Conservation (phyloP, 1,284 basidiomycete species). For the Peniophora sp. region DNA sequence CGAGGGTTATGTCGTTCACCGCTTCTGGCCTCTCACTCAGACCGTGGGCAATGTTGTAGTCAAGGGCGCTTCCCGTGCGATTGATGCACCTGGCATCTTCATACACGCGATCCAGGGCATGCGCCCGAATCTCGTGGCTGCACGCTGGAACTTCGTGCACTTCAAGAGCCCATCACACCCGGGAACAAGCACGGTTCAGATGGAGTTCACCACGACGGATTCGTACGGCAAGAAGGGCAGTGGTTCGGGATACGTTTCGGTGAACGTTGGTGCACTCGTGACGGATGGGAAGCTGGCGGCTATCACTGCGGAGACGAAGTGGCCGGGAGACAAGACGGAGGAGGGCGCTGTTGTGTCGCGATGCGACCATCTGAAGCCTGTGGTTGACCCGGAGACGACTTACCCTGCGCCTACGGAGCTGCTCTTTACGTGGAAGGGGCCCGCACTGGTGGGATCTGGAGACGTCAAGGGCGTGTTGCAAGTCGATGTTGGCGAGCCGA, state of each 20-base stretch:
- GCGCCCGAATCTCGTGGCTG: constrained; percentile 90
- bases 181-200: constrained; percentile 83
- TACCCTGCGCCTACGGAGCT: constrained; percentile 75
- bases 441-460: constrained; percentile 50
- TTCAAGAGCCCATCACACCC: constrained; percentile 72
- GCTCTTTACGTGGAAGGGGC: constrained; percentile 74
- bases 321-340: constrained; percentile 47
- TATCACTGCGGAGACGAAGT: constrained; percentile 66
- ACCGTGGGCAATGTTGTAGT: constrained; percentile 68
- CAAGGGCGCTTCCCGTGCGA: constrained; percentile 60
- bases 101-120: constrained; percentile 98
- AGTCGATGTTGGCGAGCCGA: constrained; percentile 48
- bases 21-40: constrained; percentile 79
- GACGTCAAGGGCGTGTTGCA: constrained; percentile 46
- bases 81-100: constrained; percentile 84
- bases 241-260: constrained; percentile 72
- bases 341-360: constrained; percentile 53
- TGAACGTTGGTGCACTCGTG: constrained; percentile 83
- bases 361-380: constrained; percentile 58
- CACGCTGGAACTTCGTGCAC: constrained; percentile 93
- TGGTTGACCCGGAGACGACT: constrained; percentile 68
- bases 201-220: constrained; percentile 91
- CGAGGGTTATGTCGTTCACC: constrained; percentile 87
- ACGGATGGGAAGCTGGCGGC: constrained; percentile 68
- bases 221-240: constrained; percentile 67